phyloP scores from a whole-genome alignment of 768 basidiomycete genomes.

The Suillus weaverae region DNA sequence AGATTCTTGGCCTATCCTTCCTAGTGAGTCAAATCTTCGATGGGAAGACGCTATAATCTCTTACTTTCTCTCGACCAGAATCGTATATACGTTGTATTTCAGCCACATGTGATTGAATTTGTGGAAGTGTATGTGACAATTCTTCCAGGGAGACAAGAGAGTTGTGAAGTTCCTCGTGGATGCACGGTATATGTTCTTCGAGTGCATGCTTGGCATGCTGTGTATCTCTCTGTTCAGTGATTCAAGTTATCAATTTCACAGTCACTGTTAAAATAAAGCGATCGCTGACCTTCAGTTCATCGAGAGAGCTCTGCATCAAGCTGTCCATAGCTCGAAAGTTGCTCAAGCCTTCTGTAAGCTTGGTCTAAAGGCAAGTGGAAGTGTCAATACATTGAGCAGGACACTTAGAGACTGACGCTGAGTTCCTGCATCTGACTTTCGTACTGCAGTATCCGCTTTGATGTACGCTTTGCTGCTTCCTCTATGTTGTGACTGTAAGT shows the following conservation, averaged over 20 bases:
- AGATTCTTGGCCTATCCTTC: slow-evolving; percentile 58
- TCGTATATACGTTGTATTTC: slow-evolving; percentile 69
- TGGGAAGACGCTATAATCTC: slow-evolving; percentile 10
- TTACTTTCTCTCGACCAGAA: slow-evolving; percentile 66
- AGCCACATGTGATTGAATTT: slow-evolving; percentile 57
- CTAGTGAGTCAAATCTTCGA: slow-evolving; percentile 4
- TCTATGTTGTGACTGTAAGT: slow-evolving; percentile 34
- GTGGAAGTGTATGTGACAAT: slow-evolving; percentile 60
- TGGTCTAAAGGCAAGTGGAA: slow-evolving; percentile 41
- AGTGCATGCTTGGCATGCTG: slow-evolving; percentile 61
- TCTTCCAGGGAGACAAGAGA: slow-evolving; percentile 58
- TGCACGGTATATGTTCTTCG: slow-evolving; percentile 59
- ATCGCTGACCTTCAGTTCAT: slow-evolving; percentile 54
- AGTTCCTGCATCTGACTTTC: slow-evolving; percentile 63
- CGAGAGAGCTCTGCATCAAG: slow-evolving; percentile 63
- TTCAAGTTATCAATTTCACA: not conserved
- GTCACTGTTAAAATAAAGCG: not conserved
- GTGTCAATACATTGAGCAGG: not conserved
- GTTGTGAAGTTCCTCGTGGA: slow-evolving; percentile 59
- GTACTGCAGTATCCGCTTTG: slow-evolving; percentile 47
- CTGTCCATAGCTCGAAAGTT: slow-evolving; percentile 76
- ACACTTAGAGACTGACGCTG: slow-evolving; percentile 40
- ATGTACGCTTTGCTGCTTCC: slow-evolving; percentile 44
- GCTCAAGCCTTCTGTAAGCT: slow-evolving; percentile 67
- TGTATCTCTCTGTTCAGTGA: slow-evolving; percentile 47